A percentile compares a stretch with the other conserved stretches of the same genome.
Evolutionary conservation across 192 early-diverging fungal species (phyloP).

Genomic region (Podila epigama): DNA sequence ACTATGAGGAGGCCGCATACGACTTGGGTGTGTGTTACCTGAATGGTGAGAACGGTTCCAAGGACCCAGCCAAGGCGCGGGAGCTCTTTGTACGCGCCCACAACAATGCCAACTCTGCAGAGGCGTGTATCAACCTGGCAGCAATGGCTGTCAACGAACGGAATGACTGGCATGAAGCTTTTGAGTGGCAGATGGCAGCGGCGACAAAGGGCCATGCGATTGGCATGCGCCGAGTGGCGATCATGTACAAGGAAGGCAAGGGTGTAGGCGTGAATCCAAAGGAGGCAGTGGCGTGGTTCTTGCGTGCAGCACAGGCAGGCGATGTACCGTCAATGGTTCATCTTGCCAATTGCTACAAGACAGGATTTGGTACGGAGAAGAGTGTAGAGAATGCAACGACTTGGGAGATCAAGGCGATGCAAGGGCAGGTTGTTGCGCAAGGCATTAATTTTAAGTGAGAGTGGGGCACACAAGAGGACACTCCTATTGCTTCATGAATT

Average conservation of each 20-base stretch:
- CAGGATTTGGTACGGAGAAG: constrained; percentile 74
- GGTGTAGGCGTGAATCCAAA: constrained; percentile 55
- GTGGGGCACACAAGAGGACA: too few species aligned
- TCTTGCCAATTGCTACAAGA: constrained; percentile 81
- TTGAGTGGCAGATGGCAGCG: constrained; percentile 62
- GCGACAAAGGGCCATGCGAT: constrained; percentile 62
- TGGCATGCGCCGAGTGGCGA: constrained; percentile 62
- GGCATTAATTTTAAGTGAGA: constrained; percentile 42
- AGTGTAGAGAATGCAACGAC: constrained; percentile 60
- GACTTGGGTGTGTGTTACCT: constrained; percentile 84
- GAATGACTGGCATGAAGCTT: constrained; percentile 54
- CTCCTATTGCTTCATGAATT: too few species aligned
- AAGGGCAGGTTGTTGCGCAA: constrained; percentile 46
- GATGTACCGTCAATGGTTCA: constrained; percentile 82
- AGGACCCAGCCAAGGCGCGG: constrained; percentile 53
- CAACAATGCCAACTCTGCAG: constrained; percentile 58
- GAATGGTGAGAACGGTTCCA: constrained; percentile 76
- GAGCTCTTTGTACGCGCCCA: constrained; percentile 56
- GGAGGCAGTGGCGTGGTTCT: constrained; percentile 66
- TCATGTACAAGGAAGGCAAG: constrained; percentile 65
- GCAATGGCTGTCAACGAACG: constrained; percentile 58
- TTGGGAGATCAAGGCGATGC: constrained; percentile 66
- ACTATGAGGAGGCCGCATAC: constrained; percentile 60
- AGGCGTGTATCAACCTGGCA: constrained; percentile 64
- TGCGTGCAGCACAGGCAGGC: constrained; percentile 66